Evolutionary conservation across 2,329 filamentous ascomycete species (phyloP).

Genomic region (Chaetoscypha palmicola): DNA sequence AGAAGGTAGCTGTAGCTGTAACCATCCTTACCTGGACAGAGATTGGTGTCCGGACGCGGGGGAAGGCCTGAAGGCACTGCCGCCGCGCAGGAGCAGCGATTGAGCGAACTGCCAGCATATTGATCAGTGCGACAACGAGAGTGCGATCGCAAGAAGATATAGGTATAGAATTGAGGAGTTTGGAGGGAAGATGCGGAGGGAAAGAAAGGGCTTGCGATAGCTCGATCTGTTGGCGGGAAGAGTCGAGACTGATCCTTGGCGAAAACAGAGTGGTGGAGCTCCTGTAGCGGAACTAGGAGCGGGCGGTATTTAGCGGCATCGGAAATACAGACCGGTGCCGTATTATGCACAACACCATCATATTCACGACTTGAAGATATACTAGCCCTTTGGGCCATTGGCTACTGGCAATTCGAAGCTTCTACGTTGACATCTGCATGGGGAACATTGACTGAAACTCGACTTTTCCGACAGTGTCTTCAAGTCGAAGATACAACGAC

Average conservation of each 20-base stretch:
- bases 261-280: background rate
- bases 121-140: constrained; percentile 34
- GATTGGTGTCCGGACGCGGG: constrained; percentile 45
- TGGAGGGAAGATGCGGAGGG: constrained; percentile 7
- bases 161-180: constrained; percentile 12
- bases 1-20: too few species aligned
- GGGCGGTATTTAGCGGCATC: background rate
- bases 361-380: background rate
- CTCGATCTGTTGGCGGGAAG: constrained; percentile 13
- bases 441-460: too few species aligned
- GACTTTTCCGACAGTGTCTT: too few species aligned
- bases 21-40: constrained; percentile 55
- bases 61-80: constrained; percentile 69
- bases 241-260: constrained; percentile 12
- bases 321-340: background rate
- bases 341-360: background rate
- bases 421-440: background rate
- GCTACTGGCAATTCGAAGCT: too few species aligned
- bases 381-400: too few species aligned
- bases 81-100: constrained; percentile 67
- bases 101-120: constrained; percentile 77
- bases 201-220: constrained; percentile 14
- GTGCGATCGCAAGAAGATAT: constrained; percentile 10
- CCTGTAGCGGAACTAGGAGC: background rate
- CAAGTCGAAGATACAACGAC: too few species aligned